Evolutionary conservation across 1,139 yeast species (phyloP), one percentile per base, ranked within the genome.

Genomic region (Candida neerlandica): DNA sequence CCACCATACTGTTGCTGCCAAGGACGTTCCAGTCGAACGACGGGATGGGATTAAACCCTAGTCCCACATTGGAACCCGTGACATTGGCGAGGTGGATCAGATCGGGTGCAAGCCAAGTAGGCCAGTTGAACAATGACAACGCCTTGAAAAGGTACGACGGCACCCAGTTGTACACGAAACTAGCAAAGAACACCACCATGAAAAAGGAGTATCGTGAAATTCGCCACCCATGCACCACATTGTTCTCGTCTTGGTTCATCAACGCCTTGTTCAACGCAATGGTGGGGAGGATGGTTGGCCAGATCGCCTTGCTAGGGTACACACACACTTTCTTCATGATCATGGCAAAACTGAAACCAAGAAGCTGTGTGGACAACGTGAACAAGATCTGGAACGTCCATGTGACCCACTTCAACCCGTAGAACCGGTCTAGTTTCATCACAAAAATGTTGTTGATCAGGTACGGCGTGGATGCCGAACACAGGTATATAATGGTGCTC

Each of bases 271-370:
- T 75, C 42, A 75, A 65, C 1, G 80, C 79, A 45, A 76, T 67
- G 0, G 77, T 73, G 3, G 81, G 81, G 37, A 76, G 59, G 10
- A 75, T 65, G 0, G 80, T 73, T 9, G 81, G 81, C 81, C 81
- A 76, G 15, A 76, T 53, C 0, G 80, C 69, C 54, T 71, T 75
- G 26, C 69, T 67, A 0, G 81, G 81, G 53, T 75, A 75, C 9
- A 76, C 69, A 59, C 78, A 63, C 32, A 75, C 71, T 57, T 73
- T 67, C 42, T 58, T 73, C 79, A 75, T 75, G 19, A 76, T 57
- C 45, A 76, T 70, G 5, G 81, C 80, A 60, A 76, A 75, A 4
- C 78, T 77, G 61, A 75, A 76, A 5, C 81, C 81, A 33, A 76
- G 60, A 49, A 73, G 75, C 52, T 76, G 80, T 1, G 80, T 75